Evolutionary conservation across 1,284 basidiomycete species (phyloP).

Genomic region (Veloboletus limbatus): DNA sequence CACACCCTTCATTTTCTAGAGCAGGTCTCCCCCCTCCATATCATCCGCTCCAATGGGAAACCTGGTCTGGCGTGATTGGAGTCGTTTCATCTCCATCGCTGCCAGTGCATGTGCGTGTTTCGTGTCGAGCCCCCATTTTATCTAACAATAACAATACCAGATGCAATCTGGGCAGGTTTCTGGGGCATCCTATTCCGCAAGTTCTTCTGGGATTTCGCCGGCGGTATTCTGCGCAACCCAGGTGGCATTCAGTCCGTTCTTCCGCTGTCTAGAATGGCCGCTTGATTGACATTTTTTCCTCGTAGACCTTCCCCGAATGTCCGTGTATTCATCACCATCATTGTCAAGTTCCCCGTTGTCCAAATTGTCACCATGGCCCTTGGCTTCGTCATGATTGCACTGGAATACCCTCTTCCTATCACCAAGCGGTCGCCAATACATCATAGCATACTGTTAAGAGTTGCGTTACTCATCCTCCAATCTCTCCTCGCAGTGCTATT

Average conservation of each 20-base stretch:
- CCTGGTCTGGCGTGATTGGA: conserved; percentile 80
- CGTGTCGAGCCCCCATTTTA: conserved; percentile 3
- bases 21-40: not conserved
- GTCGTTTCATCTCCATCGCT: conserved; percentile 67
- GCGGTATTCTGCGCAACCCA: conserved; percentile 67
- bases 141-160: conserved; percentile 38
- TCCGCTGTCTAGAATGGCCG: not conserved
- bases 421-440: conserved; percentile 57
- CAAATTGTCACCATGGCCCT: conserved; percentile 64
- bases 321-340: conserved; percentile 64
- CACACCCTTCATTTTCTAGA: too few relatives aligned
- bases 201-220: conserved; percentile 87
- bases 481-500: conserved; percentile 65
- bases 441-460: conserved; percentile 61
- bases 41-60: conserved; percentile 61
- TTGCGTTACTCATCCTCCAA: conserved; percentile 64
- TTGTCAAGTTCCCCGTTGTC: conserved; percentile 71
- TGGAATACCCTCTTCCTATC: conserved; percentile 66
- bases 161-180: conserved; percentile 75
- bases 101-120: conserved; percentile 69
- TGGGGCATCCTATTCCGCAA: conserved; percentile 82
- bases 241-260: conserved; percentile 75
- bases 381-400: conserved; percentile 52
- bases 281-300: not conserved
- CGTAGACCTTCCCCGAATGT: conserved; percentile 62